phyloP scores from a whole-genome alignment of 2,329 filamentous ascomycete genomes.

The Epichloe elymi region DNA sequence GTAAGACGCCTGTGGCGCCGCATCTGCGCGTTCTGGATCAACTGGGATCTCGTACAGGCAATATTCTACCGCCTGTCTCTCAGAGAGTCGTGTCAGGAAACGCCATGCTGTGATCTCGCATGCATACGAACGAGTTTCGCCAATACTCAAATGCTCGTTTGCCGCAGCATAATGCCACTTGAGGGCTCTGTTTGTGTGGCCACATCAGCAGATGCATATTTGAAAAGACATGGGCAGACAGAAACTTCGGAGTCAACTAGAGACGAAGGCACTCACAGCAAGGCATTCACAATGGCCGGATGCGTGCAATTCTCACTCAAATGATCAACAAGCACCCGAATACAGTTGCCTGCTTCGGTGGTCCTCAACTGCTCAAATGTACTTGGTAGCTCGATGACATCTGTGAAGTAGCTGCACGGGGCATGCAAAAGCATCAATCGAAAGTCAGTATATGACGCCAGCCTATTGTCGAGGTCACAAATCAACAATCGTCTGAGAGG shows the following conservation, averaged over 20 bases:
- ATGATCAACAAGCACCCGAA: constrained; percentile 48
- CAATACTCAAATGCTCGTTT: constrained; percentile 50
- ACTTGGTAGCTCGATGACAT: constrained; percentile 49
- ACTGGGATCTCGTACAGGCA: constrained; percentile 60
- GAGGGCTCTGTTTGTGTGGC: constrained; percentile 39
- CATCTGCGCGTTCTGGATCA: constrained; percentile 12
- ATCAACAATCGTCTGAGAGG: neutral
- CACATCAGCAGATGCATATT: neutral
- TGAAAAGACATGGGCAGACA: neutral
- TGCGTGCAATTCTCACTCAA: constrained; percentile 51
- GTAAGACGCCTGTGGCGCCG: constrained; percentile 1
- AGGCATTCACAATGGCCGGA: constrained; percentile 55
- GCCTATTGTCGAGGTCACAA: neutral
- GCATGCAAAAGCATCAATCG: neutral
- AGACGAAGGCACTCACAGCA: constrained; percentile 43
- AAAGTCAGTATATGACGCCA: neutral
- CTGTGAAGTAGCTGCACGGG: constrained; percentile 42
- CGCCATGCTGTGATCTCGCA: constrained; percentile 76
- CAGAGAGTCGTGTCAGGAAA: constrained; percentile 57
- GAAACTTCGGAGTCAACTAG: neutral
- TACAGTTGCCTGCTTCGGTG: constrained; percentile 46
- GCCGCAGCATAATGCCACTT: constrained; percentile 61
- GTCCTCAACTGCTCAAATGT: constrained; percentile 64
- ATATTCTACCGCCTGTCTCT: constrained; percentile 60
- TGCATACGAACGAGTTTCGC: constrained; percentile 55